phyloP scores from a whole-genome alignment of 2,329 filamentous ascomycete species.

The Chaetomium olivaceum region DNA sequence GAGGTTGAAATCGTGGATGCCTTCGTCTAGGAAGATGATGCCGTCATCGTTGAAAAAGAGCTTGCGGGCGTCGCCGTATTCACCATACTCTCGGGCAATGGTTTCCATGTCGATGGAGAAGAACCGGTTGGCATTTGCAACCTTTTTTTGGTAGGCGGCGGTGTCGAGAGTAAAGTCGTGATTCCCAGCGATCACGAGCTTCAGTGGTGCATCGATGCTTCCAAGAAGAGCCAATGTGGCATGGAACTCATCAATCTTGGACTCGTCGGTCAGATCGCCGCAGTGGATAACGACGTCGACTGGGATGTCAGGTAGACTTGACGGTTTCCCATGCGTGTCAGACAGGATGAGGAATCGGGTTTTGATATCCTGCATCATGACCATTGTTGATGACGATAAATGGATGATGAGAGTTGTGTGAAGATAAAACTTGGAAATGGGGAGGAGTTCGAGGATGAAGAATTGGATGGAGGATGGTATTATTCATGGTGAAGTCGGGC shows the following conservation, averaged over 20 bases:
- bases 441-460: no score
- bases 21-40: slow-evolving; percentile 53
- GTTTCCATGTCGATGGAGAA: slow-evolving; percentile 23
- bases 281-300: not conserved
- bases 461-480: no score
- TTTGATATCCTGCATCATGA: no score
- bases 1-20: slow-evolving; percentile 49
- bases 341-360: no score
- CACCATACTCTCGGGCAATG: not conserved
- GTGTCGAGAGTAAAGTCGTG: slow-evolving; percentile 49
- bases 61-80: slow-evolving; percentile 36
- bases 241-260: slow-evolving; percentile 12
- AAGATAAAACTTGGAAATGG: no score
- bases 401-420: no score
- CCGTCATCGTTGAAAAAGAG: slow-evolving; percentile 45
- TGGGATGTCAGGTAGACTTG: no score
- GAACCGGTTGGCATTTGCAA: slow-evolving; percentile 15
- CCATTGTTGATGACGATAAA: no score
- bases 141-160: slow-evolving; percentile 36
- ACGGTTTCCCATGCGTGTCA: no score
- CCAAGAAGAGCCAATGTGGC: slow-evolving; percentile 17
- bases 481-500: no score
- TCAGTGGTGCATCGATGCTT: slow-evolving; percentile 37
- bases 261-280: slow-evolving; percentile 4
- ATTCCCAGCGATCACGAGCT: slow-evolving; percentile 56